Percentiles rank a stretch among this genome's conserved stretches.
Evolutionary conservation across 2,329 filamentous ascomycete genomes (phyloP).

Genomic region (Geosmithia flava): DNA sequence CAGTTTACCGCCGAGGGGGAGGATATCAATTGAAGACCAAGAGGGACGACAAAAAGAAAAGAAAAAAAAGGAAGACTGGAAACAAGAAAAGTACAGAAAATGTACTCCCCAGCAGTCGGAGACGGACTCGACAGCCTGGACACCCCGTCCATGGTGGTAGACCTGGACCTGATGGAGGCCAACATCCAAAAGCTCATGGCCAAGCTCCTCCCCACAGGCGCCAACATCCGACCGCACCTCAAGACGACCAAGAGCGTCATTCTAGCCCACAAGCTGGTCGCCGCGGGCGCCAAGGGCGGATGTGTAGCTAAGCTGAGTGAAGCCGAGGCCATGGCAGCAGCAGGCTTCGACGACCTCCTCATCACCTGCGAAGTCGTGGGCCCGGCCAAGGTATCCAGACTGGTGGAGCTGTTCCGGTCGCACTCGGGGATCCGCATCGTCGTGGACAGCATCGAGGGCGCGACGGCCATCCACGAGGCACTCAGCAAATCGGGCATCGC

Average conservation of each 20-base stretch:
- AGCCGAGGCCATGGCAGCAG: conserved; percentile 25
- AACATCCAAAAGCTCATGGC: conserved; percentile 35
- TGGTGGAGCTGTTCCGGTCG: conserved; percentile 29
- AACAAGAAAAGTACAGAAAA: not conserved
- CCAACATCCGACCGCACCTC: conserved; percentile 34
- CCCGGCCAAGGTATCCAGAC: conserved; percentile 26
- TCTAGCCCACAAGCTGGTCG: conserved; percentile 27
- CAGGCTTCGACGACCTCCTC: conserved; percentile 33
- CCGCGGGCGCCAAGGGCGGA: conserved; percentile 34
- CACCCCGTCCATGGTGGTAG: conserved; percentile 43
- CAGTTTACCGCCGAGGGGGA: too few relatives aligned
- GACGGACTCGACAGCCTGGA: conserved; percentile 22
- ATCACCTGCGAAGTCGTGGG: conserved; percentile 40
- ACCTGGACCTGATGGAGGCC: conserved; percentile 36
- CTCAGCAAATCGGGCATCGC: conserved; percentile 19
- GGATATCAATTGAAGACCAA: too few relatives aligned
- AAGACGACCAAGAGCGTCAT: conserved; percentile 38
- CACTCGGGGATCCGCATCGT: conserved; percentile 28
- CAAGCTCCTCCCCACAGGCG: conserved; percentile 29
- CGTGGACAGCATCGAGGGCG: conserved; percentile 31
- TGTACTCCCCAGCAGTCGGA: conserved; percentile 4
- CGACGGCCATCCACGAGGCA: conserved; percentile 29
- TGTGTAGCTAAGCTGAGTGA: conserved; percentile 40
- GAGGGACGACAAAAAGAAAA: not conserved
- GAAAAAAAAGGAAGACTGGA: not conserved